phyloP scores from a whole-genome alignment of 345 rosid genomes.

The Hibiscus syriacus region DNA sequence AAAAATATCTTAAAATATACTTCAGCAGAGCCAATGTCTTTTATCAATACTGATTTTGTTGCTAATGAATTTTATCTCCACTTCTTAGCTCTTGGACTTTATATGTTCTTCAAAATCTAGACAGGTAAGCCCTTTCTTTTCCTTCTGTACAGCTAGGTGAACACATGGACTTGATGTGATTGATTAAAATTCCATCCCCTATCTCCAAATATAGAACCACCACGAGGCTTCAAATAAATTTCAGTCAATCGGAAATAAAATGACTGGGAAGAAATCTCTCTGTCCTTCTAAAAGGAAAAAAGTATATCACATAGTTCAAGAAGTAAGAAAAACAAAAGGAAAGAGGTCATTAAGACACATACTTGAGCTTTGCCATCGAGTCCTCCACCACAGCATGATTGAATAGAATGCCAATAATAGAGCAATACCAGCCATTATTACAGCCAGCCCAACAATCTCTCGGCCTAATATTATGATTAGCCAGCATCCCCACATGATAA shows the following conservation, averaged over 20 bases:
- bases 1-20: not conserved
- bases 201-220: not conserved
- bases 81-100: not conserved
- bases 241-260: constrained; percentile 1
- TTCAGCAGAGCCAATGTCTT: not conserved
- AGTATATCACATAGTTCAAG: not conserved
- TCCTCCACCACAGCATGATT: constrained; percentile 99
- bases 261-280: not conserved
- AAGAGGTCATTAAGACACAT: constrained; percentile 20
- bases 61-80: not conserved
- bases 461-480: constrained; percentile 67
- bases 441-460: constrained; percentile 87
- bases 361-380: constrained; percentile 99
- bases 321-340: not conserved
- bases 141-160: not conserved
- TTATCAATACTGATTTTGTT: not conserved
- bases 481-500: constrained; percentile 89
- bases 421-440: constrained; percentile 96
- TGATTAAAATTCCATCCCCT: not conserved
- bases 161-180: not conserved
- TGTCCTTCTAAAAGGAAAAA: not conserved
- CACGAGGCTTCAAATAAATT: not conserved
- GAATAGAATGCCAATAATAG: constrained; percentile 93
- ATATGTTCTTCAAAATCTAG: not conserved
- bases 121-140: not conserved